Percentiles rank a stretch among this genome's conserved stretches.
phyloP scores from a whole-genome alignment of 2,329 filamentous ascomycete species.

The Colletotrichum kahawae region DNA sequence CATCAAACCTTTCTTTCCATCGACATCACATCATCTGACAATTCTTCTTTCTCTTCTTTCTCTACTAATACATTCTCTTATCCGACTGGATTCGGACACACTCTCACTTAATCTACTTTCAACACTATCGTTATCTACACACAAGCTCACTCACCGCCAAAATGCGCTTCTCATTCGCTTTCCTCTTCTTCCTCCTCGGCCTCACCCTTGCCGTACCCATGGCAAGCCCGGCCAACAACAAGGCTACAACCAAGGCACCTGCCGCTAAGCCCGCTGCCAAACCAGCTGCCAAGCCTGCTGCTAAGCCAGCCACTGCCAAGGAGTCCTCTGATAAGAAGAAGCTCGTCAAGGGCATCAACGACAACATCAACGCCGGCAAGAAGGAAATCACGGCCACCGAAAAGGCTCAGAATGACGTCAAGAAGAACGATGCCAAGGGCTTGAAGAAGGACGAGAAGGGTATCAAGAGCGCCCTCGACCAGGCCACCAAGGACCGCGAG shows the following conservation, averaged over 20 bases:
- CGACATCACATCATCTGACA: too few relatives aligned
- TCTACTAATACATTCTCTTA: background rate
- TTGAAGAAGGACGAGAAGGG: constrained; percentile 10
- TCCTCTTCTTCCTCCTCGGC: background rate
- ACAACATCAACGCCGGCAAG: constrained; percentile 4
- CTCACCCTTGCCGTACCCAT: background rate
- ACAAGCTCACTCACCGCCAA: background rate
- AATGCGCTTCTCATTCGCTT: constrained; percentile 5
- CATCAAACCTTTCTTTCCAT: too few relatives aligned
- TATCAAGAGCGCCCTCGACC: background rate
- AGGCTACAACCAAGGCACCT: background rate
- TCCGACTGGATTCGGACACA: constrained; percentile 7
- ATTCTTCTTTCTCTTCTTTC: too few relatives aligned
- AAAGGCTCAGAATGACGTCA: background rate
- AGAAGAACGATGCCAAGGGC: background rate
- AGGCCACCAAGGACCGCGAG: constrained; percentile 3
- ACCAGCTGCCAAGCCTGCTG: background rate
- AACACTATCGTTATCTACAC: background rate
- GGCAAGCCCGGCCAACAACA: background rate
- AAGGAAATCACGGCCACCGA: constrained; percentile 1
- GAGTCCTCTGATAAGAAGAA: constrained; percentile 3
- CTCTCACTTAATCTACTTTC: background rate
- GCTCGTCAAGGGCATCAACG: constrained; percentile 10
- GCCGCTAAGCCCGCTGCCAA: background rate
- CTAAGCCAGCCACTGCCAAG: background rate